These are phyloP conservation scores for Heterobasidion occidentale DNA, from an alignment of 1,284 basidiomycete genomes.

Conservation along the genomic window DNA sequence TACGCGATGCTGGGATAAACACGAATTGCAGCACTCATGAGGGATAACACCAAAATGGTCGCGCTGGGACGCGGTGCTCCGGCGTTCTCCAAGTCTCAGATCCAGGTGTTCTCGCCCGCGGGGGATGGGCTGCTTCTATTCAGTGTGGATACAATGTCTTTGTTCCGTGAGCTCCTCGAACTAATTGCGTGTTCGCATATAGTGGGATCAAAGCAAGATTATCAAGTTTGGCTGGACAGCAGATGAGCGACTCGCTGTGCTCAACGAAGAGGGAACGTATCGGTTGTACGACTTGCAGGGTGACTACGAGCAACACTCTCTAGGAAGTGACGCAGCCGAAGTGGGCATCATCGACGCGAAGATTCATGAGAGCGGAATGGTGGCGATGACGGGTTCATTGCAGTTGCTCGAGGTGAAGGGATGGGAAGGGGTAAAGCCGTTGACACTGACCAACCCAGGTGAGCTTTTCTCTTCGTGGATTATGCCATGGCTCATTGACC, in stretches of 20 bases:
- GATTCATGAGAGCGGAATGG: constrained; percentile 81
- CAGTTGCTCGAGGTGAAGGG: constrained; percentile 79
- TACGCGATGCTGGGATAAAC: not conserved
- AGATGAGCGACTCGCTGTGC: constrained; percentile 74
- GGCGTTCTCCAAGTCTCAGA: constrained; percentile 65
- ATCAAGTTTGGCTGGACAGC: constrained; percentile 79
- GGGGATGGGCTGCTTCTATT: constrained; percentile 60
- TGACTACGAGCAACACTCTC: constrained; percentile 77
- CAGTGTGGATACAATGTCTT: constrained; percentile 50
- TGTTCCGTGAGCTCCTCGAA: constrained; percentile 10
- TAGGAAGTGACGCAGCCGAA: constrained; percentile 82
- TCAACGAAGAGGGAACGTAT: constrained; percentile 92
- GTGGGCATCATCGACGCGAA: constrained; percentile 80
- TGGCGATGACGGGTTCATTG: constrained; percentile 76
- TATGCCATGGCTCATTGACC: too few relatives aligned
- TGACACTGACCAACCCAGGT: constrained; percentile 67
- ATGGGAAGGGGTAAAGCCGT: constrained; percentile 70
- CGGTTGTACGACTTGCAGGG: constrained; percentile 85
- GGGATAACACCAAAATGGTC: constrained; percentile 79
- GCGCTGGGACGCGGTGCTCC: constrained; percentile 59
- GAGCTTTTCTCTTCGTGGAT: constrained; percentile 17
- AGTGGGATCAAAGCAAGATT: constrained; percentile 85
- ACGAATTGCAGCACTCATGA: constrained; percentile 64
- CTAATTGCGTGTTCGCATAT: constrained; percentile 10
- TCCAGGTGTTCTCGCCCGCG: constrained; percentile 70